phyloP scores from a whole-genome alignment of 176 grass and related monocot species.

The Oryza officinalis region DNA sequence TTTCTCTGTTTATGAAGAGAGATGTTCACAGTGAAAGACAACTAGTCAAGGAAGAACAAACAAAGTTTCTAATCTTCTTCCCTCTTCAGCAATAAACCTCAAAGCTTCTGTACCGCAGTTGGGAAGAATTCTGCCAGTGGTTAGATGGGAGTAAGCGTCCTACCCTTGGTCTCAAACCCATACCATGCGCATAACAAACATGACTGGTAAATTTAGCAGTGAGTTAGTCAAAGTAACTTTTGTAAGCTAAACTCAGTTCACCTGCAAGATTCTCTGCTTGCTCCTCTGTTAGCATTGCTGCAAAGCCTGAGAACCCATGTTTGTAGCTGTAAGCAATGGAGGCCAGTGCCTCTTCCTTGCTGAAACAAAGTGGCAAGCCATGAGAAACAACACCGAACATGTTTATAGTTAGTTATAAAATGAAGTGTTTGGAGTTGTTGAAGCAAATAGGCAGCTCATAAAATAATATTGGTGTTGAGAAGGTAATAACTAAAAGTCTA shows the following conservation, averaged over 20 bases:
- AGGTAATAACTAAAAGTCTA: not conserved
- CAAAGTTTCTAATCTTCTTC: not conserved
- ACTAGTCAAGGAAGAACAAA: not conserved
- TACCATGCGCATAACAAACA: not conserved
- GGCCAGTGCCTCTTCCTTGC: slow-evolving; percentile 57
- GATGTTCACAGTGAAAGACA: not conserved
- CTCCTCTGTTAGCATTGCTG: slow-evolving; percentile 58
- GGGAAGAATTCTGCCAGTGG: not conserved
- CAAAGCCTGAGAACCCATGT: slow-evolving; percentile 71
- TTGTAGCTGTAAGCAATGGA: slow-evolving; percentile 70
- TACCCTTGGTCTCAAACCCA: no score
- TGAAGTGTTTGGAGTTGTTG: not conserved
- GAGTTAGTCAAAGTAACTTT: not conserved
- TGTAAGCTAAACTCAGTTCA: not conserved
- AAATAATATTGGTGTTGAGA: not conserved
- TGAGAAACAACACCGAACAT: not conserved
- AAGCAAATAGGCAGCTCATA: not conserved
- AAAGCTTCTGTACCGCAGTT: not conserved
- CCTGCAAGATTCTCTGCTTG: slow-evolving; percentile 42
- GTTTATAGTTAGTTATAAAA: no score
- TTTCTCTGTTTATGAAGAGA: not conserved
- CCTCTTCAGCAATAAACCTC: not conserved
- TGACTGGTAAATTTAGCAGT: not conserved
- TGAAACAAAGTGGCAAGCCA: slow-evolving; percentile 28
- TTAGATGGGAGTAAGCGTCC: not conserved